A percentile compares a stretch with the other conserved stretches of the same genome.
Conservation (phyloP, 495 filamentous ascomycete species). For the Choiromyces venosus region DNA sequence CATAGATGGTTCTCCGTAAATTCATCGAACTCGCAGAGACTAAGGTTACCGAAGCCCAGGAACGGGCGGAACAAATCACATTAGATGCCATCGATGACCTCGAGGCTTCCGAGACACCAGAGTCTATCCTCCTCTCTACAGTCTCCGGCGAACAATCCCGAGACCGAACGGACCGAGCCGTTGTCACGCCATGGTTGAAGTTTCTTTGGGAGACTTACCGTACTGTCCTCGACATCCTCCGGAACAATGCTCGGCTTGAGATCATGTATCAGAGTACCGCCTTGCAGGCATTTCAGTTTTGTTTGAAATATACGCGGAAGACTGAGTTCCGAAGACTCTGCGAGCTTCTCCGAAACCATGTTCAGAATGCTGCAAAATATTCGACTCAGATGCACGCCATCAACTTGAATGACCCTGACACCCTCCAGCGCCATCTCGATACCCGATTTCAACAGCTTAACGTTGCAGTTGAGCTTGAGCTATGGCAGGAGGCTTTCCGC, state of each 20-base stretch:
- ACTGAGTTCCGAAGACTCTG: constrained; percentile 98
- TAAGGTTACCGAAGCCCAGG: constrained; percentile 93
- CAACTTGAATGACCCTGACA: constrained; percentile 96
- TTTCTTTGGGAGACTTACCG: constrained; percentile 99
- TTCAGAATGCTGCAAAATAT: constrained; percentile 98
- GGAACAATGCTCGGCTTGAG: constrained; percentile 97
- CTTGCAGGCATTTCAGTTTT: constrained; percentile 97
- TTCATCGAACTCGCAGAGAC: constrained; percentile 95
- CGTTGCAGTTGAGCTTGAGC: constrained; percentile 92
- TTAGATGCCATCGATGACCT: constrained; percentile 91
- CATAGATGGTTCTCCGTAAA: constrained; percentile 79
- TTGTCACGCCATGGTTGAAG: constrained; percentile 98
- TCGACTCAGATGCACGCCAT: constrained; percentile 98
- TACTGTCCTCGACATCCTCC: constrained; percentile 93
- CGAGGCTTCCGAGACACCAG: constrained; percentile 93
- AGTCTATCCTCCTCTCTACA: constrained; percentile 94
- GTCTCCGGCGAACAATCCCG: constrained; percentile 96
- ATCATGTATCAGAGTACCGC: constrained; percentile 97
- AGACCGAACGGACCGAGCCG: constrained; percentile 93
- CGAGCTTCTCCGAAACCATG: constrained; percentile 95
- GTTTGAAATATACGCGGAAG: constrained; percentile 95
- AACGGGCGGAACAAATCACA: constrained; percentile 87
- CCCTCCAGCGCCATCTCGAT: constrained; percentile 91
- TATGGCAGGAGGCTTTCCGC: constrained; percentile 99
- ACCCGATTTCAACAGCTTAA: constrained; percentile 98